Evolutionary conservation across 495 filamentous ascomycete genomes (phyloP).

Genomic region (Physcia stellaris): DNA sequence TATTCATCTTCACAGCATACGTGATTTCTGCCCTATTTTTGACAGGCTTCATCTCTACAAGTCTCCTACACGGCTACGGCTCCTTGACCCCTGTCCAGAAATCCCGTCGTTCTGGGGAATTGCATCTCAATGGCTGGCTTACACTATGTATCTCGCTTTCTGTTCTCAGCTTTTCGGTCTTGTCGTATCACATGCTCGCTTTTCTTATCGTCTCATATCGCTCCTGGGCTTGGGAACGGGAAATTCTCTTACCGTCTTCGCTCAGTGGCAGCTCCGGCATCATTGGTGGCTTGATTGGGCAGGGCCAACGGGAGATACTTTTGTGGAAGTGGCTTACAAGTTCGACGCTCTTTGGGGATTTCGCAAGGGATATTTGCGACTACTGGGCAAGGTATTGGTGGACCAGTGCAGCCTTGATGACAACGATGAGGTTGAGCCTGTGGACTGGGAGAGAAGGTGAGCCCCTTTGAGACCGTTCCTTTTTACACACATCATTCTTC

Average conservation of each 20-base stretch:
- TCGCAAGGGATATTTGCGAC: conserved; percentile 22
- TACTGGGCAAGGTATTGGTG: conserved; percentile 36
- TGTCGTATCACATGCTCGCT: conserved; percentile 15
- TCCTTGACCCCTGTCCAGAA: neutral
- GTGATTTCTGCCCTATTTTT: conserved; percentile 10
- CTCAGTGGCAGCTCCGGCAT: conserved; percentile 1
- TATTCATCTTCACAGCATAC: conserved; percentile 8
- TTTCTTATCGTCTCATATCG: conserved; percentile 10
- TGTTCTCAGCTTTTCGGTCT: conserved; percentile 10
- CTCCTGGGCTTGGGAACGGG: conserved; percentile 3
- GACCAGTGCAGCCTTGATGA: conserved; percentile 49
- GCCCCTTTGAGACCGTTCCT: too few species aligned
- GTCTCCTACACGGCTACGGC: conserved; percentile 3
- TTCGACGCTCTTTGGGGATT: conserved; percentile 22
- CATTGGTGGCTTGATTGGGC: neutral
- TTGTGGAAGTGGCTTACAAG: conserved; percentile 14
- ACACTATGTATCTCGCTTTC: conserved; percentile 9
- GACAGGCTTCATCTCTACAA: conserved; percentile 5
- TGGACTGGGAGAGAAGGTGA: too few species aligned
- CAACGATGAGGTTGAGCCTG: too few species aligned
- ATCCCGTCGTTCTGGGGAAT: neutral
- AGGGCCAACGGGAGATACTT: neutral
- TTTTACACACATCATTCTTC: too few species aligned
- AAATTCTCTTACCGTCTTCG: too few species aligned
- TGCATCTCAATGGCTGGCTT: too few species aligned